Base-by-base conservation (phyloP, 2,329 filamentous ascomycete species). In the Fusarium irregulare region DNA sequence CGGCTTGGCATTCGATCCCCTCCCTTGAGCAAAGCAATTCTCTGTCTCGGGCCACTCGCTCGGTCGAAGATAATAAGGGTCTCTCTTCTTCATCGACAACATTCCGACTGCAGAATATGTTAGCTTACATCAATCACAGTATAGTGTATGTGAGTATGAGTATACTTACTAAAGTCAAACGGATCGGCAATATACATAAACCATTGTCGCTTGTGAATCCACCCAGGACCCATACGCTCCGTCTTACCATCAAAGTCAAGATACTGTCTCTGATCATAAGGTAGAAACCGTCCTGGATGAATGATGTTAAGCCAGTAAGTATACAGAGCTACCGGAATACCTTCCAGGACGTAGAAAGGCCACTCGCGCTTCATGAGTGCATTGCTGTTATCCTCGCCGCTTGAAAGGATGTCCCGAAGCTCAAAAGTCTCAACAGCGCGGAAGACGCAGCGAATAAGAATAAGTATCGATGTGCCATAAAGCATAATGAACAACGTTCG, bases 311-410 rank as follows among this genome's bases (percentile, higher is more conserved):
- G 79, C 41, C 85, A 68, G 10, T 76, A 75, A 0, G 82, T 80
- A 66, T 85, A 85, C 10, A 78, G 13, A 0, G 84, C 60, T 79
- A 85, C 85, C 4, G 83, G 77, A 0, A 76, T 69, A 0, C 78
- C 80, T 74, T 86, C 83, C 54, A 86, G 81, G 16, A 83, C 77
- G 61, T 80, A 84, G 58, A 86, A 85, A 37, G 78, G 84, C 77
- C 80, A 83, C 69, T 85, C 84, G 37, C 83, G 79, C 7, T 77
- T 75, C 27, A 84, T 51, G 1, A 84, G 71, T 0, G 82, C 65
- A 4, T 51, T 67, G 2, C 51, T 49, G 14, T 66, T 73, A 41
- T 69, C 60, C 16, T 66, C 42, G 28, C 48, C 50, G 46, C 63
- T 58, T 2, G 50, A 27, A 5, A 74, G 51, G 20, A 74, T 57